Evolutionary conservation across 2,329 filamentous ascomycete genomes (phyloP), one percentile per base, ranked within the genome.

Genomic region (Acarospora socialis): DNA sequence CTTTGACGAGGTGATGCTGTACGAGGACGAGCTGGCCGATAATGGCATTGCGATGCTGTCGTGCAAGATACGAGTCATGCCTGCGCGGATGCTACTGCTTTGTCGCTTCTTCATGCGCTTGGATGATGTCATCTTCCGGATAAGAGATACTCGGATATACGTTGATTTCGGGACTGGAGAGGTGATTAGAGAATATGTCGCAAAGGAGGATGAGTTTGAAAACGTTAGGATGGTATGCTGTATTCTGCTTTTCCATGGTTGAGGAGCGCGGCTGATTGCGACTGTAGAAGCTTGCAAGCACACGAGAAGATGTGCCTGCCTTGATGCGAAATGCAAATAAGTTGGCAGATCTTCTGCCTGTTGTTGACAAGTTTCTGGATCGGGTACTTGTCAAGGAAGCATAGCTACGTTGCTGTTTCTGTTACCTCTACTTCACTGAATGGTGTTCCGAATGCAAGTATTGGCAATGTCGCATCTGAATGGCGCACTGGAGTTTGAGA

Each of bases 1-100:
- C 66, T 92, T 92, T 52, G 87, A 95, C 59, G 84, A 95, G 47
- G 83, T 98, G 22, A 75, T 94, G 46, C 68, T 98, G 28, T 98
- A 92, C 54, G 90, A 98, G 61, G 92, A 92, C 59, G 90, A 98
- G 63, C 70, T 98, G 28, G 90, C 93, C 38, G 90, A 98, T 56
- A 98, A 98, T 51, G 90, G 90, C 39, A 90, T 95, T 45, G 82
- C 83, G 18, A 69, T 94, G 51, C 66, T 92, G 36, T 92, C 77
- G 40, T 83, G 80, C 57, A 98, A 98, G 63, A 63, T 95, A 30
- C 70, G 90, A 37, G 87, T 95, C 35, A 94, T 95, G 77, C 82
- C 86, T 34, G 73, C 77, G 46, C 68, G 90, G 34, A 74, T 98
- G 58, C 66, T 98, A 34, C 64, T 98, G 38, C 69, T 98, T 3